phyloP scores from a whole-genome alignment of 2,329 filamentous ascomycete species.

The Fusarium newnesense region DNA sequence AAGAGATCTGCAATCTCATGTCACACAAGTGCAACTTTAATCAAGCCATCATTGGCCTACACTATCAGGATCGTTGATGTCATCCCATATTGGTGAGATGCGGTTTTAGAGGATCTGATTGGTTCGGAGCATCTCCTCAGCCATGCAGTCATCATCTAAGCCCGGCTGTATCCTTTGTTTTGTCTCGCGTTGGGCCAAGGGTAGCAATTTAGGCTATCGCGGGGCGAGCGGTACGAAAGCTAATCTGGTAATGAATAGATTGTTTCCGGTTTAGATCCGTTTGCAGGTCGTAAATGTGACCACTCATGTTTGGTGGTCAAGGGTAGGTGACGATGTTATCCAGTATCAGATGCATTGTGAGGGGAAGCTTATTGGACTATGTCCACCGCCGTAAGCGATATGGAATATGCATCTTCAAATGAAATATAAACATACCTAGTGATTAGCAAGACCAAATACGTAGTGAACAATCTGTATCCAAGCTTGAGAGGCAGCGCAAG shows the following conservation, averaged over 20 bases:
- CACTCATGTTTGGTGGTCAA: neutral
- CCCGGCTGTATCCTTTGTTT: neutral
- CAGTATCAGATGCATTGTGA: neutral
- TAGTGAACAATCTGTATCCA: too few relatives aligned
- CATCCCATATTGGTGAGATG: neutral
- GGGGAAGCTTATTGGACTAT: rapidly evolving
- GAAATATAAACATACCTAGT: too few relatives aligned
- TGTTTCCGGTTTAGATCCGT: neutral
- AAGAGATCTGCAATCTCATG: neutral
- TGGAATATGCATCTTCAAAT: too few relatives aligned
- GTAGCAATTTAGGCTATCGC: neutral
- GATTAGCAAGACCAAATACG: too few relatives aligned
- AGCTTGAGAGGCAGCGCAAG: too few relatives aligned
- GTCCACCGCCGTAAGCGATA: rapidly evolving
- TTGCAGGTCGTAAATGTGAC: neutral
- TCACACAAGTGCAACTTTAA: neutral
- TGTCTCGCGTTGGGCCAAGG: neutral
- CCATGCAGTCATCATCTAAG: neutral
- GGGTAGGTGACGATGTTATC: neutral
- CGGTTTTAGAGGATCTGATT: neutral
- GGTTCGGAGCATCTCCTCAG: neutral
- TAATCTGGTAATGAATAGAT: neutral
- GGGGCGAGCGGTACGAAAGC: neutral
- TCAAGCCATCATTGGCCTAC: neutral
- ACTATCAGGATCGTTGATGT: slow-evolving; percentile 24